Conservation (phyloP, 371 early-diverging fungal genomes). For the Blakeslea trispora region DNA sequence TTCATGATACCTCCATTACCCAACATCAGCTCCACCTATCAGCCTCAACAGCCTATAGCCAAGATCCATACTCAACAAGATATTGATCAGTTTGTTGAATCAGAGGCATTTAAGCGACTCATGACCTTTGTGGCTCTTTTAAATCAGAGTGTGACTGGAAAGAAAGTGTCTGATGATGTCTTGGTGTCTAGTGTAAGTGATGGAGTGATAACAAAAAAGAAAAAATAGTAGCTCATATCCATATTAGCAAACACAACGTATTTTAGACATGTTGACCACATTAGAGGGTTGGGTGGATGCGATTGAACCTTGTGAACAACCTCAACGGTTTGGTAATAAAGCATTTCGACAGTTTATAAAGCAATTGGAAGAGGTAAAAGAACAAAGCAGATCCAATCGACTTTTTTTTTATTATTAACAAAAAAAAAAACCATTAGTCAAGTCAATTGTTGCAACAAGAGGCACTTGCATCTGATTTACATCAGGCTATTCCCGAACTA, state of each 20-base stretch:
- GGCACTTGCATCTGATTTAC: slow-evolving; percentile 34
- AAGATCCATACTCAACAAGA: slow-evolving; percentile 58
- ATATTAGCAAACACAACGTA: slow-evolving; percentile 50
- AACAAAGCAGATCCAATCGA: no score
- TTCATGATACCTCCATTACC: slow-evolving; percentile 8
- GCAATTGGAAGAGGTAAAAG: slow-evolving; percentile 55
- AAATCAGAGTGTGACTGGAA: slow-evolving; percentile 67
- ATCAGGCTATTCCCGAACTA: slow-evolving; percentile 69
- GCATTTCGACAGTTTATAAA: slow-evolving; percentile 71
- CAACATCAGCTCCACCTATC: slow-evolving; percentile 19
- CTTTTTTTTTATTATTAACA: no score
- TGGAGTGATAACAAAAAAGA: no score
- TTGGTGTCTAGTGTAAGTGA: slow-evolving; percentile 55
- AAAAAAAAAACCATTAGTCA: no score
- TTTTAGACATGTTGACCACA: slow-evolving; percentile 63
- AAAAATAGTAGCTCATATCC: neutral
- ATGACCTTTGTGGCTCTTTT: slow-evolving; percentile 73
- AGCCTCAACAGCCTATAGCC: slow-evolving; percentile 47
- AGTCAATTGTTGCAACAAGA: slow-evolving; percentile 37
- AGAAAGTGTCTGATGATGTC: slow-evolving; percentile 58
- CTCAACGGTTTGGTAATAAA: slow-evolving; percentile 80
- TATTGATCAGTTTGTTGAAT: slow-evolving; percentile 56
- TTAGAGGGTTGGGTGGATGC: slow-evolving; percentile 75
- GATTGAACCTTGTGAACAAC: slow-evolving; percentile 72
- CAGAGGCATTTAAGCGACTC: slow-evolving; percentile 70